These are phyloP conservation scores for Chaetoscypha palmicola DNA, from an alignment of 2,329 filamentous ascomycete genomes.

Conservation along the genomic window DNA sequence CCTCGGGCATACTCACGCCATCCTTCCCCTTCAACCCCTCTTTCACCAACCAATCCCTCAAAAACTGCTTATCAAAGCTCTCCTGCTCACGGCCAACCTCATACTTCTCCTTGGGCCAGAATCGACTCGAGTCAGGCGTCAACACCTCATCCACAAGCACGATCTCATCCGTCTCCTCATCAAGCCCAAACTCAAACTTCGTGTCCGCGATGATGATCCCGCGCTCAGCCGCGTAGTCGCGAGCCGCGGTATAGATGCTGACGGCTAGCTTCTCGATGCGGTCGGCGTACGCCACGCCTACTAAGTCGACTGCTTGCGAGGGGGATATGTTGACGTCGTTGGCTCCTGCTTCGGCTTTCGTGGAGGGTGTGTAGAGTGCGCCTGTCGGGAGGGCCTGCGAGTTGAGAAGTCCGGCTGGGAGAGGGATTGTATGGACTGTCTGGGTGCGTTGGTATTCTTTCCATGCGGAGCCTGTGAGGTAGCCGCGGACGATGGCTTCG, in stretches of 20 bases:
- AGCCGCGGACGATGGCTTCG: constrained; percentile 66
- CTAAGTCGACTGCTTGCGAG: constrained; percentile 38
- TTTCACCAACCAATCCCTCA: constrained; percentile 73
- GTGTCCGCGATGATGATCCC: constrained; percentile 70
- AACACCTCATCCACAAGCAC: constrained; percentile 67
- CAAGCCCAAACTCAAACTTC: constrained; percentile 67
- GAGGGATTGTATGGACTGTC: constrained; percentile 58
- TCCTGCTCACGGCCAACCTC: constrained; percentile 66
- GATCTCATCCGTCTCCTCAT: constrained; percentile 51
- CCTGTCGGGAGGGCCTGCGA: constrained; percentile 51
- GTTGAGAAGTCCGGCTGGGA: constrained; percentile 52
- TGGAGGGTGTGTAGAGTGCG: constrained; percentile 60
- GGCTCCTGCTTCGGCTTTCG: constrained; percentile 59
- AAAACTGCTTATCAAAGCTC: constrained; percentile 82
- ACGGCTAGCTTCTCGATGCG: constrained; percentile 53
- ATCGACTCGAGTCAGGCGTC: constrained; percentile 76
- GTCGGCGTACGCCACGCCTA: constrained; percentile 52
- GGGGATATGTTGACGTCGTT: constrained; percentile 67
- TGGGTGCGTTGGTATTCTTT: constrained; percentile 56
- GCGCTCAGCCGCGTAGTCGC: constrained; percentile 45
- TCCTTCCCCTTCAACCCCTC: constrained; percentile 70
- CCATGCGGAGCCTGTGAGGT: constrained; percentile 64
- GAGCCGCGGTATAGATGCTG: constrained; percentile 50
- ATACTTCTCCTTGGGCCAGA: constrained; percentile 75
- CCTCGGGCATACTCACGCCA: constrained; percentile 62